A percentile compares a stretch with the other conserved stretches of the same genome.
phyloP scores from a whole-genome alignment of 2,329 filamentous ascomycete genomes.

The Fusarium graminum region DNA sequence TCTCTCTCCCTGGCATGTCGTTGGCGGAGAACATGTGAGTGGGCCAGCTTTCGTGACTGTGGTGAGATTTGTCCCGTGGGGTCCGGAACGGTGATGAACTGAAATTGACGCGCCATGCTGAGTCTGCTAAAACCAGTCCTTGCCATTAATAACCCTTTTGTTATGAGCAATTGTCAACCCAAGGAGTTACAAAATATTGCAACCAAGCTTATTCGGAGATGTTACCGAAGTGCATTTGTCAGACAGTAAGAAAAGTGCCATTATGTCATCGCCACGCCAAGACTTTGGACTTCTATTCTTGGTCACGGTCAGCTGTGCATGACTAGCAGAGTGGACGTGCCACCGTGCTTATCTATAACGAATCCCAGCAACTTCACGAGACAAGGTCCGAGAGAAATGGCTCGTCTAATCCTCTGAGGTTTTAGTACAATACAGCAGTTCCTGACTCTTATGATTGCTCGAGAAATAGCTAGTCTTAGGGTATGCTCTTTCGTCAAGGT shows the following conservation, averaged over 20 bases:
- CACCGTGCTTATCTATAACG: not conserved
- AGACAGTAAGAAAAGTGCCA: not conserved
- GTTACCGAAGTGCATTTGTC: not conserved
- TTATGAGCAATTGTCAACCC: not conserved
- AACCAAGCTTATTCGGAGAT: not conserved
- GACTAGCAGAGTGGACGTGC: not conserved
- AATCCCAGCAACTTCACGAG: no score
- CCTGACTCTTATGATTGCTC: no score
- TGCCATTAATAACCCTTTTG: not conserved
- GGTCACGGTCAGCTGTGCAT: not conserved
- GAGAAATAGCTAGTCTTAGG: no score
- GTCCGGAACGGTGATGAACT: conserved; percentile 21
- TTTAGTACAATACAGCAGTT: no score
- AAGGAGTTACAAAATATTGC: not conserved
- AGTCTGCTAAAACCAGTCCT: not conserved
- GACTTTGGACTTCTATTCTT: not conserved
- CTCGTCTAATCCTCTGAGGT: no score
- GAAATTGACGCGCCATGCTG: conserved; percentile 10
- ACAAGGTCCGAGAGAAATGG: no score
- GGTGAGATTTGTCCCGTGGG: not conserved
- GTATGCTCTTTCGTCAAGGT: no score
- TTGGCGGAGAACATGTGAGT: conserved; percentile 14
- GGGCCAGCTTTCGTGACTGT: conserved; percentile 6
- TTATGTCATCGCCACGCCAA: not conserved
- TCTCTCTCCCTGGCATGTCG: conserved; percentile 25